Evolutionary conservation across 805 yeast species (phyloP).

Genomic region (Pichia deserticola): DNA sequence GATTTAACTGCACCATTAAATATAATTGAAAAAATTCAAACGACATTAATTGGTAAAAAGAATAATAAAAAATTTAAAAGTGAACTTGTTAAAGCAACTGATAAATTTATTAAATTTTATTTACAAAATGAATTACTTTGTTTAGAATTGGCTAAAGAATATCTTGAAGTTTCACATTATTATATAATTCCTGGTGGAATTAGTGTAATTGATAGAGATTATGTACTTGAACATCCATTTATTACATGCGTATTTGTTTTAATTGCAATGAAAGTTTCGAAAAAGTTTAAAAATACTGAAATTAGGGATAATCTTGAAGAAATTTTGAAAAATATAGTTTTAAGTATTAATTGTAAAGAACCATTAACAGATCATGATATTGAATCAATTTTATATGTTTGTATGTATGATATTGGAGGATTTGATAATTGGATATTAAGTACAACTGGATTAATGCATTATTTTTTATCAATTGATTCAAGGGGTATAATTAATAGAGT

Average conservation of each 20-base stretch:
- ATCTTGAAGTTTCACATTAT: conserved; percentile 46
- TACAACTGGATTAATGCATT: conserved; percentile 43
- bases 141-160: conserved; percentile 38
- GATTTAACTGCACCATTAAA: conserved; percentile 26
- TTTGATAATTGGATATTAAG: conserved; percentile 48
- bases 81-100: conserved; percentile 30
- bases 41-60: conserved; percentile 17
- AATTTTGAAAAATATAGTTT: conserved; percentile 42
- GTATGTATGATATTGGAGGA: conserved; percentile 38
- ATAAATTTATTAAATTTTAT: conserved; percentile 41
- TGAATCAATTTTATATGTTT: conserved; percentile 50
- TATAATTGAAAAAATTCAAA: conserved; percentile 25
- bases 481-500: conserved; percentile 32
- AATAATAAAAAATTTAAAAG: conserved; percentile 18
- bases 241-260: conserved; percentile 47
- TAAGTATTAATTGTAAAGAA: conserved; percentile 31
- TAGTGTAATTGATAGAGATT: conserved; percentile 37
- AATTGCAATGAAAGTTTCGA: conserved; percentile 51
- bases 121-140: conserved; percentile 36
- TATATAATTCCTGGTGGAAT: conserved; percentile 60
- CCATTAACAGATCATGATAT: conserved; percentile 54
- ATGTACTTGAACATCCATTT: conserved; percentile 45
- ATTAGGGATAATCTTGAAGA: conserved; percentile 41
- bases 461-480: conserved; percentile 40
- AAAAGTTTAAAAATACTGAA: conserved; percentile 39